phyloP scores from a whole-genome alignment of 257 asterid genomes.

The Nicotiana paniculata region DNA sequence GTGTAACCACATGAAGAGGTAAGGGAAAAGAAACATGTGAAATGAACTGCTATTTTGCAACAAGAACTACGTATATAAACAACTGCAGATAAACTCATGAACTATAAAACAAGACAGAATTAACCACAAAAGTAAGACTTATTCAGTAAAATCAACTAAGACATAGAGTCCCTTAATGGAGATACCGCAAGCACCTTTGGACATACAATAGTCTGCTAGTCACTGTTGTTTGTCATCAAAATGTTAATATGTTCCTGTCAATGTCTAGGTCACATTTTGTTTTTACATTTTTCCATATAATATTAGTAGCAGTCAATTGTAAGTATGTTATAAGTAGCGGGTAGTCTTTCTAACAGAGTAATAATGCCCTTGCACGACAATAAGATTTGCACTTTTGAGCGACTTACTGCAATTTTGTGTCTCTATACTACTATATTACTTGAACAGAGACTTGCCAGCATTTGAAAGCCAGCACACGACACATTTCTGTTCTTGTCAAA shows the following conservation, averaged over 20 bases:
- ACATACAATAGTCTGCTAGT: background rate
- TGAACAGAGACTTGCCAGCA: background rate
- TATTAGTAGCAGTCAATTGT: background rate
- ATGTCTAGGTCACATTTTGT: background rate
- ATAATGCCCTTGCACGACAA: background rate
- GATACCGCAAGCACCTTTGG: background rate
- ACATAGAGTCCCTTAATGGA: background rate
- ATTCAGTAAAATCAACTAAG: background rate
- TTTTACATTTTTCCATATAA: background rate
- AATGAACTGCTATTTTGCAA: background rate
- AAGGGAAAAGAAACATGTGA: background rate
- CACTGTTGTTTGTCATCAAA: background rate
- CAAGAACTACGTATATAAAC: background rate
- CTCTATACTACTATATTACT: background rate
- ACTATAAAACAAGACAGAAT: background rate
- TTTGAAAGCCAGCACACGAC: background rate
- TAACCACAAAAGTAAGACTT: background rate
- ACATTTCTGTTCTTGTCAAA: background rate
- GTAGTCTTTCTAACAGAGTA: background rate
- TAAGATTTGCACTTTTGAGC: background rate
- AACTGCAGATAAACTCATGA: background rate
- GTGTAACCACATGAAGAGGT: background rate
- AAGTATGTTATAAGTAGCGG: too few species aligned
- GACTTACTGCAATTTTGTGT: background rate
- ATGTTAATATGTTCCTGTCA: background rate